Base-by-base conservation (phyloP, 495 filamentous ascomycete genomes). In the Annulohypoxylon stygium region DNA sequence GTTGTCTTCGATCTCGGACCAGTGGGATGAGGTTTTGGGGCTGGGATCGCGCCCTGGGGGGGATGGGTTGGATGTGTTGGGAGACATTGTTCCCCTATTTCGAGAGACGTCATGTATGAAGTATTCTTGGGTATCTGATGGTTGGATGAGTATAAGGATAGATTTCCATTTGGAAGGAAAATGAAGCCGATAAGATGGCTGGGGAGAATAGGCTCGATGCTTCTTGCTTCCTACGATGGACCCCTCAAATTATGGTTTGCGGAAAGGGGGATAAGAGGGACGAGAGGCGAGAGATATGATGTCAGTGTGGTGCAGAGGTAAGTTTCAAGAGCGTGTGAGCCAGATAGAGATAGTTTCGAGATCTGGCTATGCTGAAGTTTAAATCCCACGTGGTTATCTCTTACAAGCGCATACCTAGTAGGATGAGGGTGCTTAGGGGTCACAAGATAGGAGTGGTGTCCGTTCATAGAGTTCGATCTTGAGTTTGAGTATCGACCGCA, bases 1-100 rank as follows among this genome's bases (percentile, higher is more conserved):
- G 2, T 55, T 51, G 8, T 74, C 71, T 39, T 74, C 71, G 48
- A 70, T 67, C 45, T 74, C 67, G 23, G 71, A 74, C 71, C 71
- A 74, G 14, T 26, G 55, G 23, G 43, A 0, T 2, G 39, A 12
- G 14, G 25, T 16, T 33, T n/a, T 33, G 1, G 48, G 18, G 25
- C 8, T 16, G 9, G 10, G 26, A 8, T 11, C 14, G 16, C 26
- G 33, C 8, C 16, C 14, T 0, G 47, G 14, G 11, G 47, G 43
- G 23, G 26, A 34, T 26, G 16, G 2, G 20, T 23, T 23, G 16
- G 33, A 14, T 5, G 12, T 26, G 8, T 36, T 67, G 25, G 48
- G 23, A 8, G 61, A 54, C 61, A 65, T 65, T 16, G 12, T 20
- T 14, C 10, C 2, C 4, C 41, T 9, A 41, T 41, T 8, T 18